These are phyloP conservation scores for Gnetum montanum DNA, from an alignment of 75 land plant genomes.

Conservation along the genomic window DNA sequence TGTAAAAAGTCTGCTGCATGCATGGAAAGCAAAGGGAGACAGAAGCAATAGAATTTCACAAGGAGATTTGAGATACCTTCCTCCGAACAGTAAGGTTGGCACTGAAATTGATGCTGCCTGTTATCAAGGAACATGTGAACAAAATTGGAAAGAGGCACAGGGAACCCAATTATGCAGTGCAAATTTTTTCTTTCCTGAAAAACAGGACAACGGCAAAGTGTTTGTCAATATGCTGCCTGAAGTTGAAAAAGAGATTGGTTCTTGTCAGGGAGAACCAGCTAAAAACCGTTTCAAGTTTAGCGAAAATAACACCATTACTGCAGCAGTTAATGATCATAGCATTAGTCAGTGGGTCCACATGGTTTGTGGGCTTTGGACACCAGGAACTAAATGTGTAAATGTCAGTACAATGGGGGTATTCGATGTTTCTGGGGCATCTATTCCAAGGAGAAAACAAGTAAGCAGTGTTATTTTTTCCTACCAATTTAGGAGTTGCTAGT, in stretches of 20 bases:
- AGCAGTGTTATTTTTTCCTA: not conserved
- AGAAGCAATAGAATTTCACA: not conserved
- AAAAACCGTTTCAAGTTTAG: not conserved
- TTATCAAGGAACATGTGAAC: not conserved
- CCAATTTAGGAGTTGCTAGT: not conserved
- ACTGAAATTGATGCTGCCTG: not conserved
- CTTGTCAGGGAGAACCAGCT: not conserved
- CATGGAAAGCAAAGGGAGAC: constrained; percentile 32
- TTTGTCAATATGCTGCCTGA: not conserved
- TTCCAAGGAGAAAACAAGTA: constrained; percentile 43
- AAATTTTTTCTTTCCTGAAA: not conserved
- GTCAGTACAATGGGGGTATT: constrained; percentile 72
- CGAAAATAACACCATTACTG: constrained; percentile 31
- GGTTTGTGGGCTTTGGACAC: constrained; percentile 93
- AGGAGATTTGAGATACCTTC: not conserved
- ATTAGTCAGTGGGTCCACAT: constrained; percentile 82
- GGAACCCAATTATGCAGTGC: not conserved
- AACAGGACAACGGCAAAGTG: not conserved
- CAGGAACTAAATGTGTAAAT: constrained; percentile 79
- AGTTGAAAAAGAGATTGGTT: not conserved
- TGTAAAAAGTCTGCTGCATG: constrained; percentile 47
- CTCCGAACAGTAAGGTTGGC: not conserved
- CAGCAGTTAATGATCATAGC: constrained; percentile 36
- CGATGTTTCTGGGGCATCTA: constrained; percentile 70
- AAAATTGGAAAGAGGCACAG: not conserved